These are phyloP conservation scores for Hymenotorrendiella dingleyae DNA, from an alignment of 2,329 filamentous ascomycete species.

Conservation along the genomic window DNA sequence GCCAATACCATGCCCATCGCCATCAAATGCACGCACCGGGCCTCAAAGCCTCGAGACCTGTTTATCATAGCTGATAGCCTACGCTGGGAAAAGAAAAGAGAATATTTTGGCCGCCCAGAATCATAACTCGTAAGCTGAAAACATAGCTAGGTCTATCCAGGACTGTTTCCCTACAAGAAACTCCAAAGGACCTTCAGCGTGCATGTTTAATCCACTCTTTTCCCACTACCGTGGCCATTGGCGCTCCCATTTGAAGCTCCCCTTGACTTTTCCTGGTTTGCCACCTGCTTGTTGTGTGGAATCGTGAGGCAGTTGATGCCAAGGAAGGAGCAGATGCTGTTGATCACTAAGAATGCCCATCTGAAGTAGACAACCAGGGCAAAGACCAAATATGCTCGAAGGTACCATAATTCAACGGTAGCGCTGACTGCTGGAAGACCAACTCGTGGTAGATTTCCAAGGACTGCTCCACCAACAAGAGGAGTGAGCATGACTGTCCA, in stretches of 20 bases:
- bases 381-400: conserved; percentile 79
- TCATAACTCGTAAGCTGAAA: too few relatives aligned
- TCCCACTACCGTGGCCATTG: conserved; percentile 21
- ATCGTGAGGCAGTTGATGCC: conserved; percentile 96
- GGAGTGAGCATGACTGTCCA: conserved; percentile 91
- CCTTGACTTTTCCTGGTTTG: conserved; percentile 23
- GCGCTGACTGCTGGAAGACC: conserved; percentile 64
- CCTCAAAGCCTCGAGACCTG: too few relatives aligned
- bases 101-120: too few relatives aligned
- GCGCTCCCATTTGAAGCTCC: conserved; percentile 16
- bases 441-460: conserved; percentile 76
- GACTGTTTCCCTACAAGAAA: too few relatives aligned
- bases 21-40: too few relatives aligned
- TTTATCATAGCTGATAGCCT: too few relatives aligned
- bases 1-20: too few relatives aligned
- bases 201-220: conserved; percentile 25
- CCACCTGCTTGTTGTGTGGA: conserved; percentile 44
- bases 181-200: too few relatives aligned
- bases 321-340: conserved; percentile 83
- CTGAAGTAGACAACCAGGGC: conserved; percentile 80
- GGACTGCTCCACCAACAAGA: conserved; percentile 74
- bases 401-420: conserved; percentile 67
- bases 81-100: too few relatives aligned
- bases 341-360: conserved; percentile 89
- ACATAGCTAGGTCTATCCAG: too few relatives aligned